Base-by-base conservation (phyloP, 2,329 filamentous ascomycete species). In the Arthrobotrys pseudoclavata region DNA sequence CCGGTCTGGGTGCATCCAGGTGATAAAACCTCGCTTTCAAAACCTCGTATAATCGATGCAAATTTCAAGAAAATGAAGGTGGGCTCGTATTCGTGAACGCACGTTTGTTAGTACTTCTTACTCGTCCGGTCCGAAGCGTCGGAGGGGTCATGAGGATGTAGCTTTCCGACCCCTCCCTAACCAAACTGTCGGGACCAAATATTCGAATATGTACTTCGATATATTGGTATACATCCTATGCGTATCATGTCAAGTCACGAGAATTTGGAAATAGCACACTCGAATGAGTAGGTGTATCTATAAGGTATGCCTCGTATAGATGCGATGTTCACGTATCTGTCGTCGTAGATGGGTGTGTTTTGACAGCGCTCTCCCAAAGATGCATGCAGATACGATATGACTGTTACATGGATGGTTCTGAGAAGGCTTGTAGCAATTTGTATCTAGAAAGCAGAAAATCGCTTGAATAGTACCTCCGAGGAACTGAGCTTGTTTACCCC, bases 71-170 rank as follows among this genome's bases (percentile, higher is more conserved):
- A 22, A 18, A 53, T 37, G 18, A 60, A 42, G 53, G 53, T 60
- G 53, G 42, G 53, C 53, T 60, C 53, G 53, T 60, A 60, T 60
- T 60, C 53, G 53, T 60, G 53, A 60, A 60, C n/a, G 12, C 20
- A 15, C 12, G n/a, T 55, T 40, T 40, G 12, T 13, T 7, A 24
- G 18, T 37, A 60, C 52, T 24, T 60, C 29, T 60, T 10, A 24
- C 10, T 60, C 53, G 20, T 42, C 18, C 12, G 24, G 53, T 40
- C 34, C 31, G 53, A 24, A 42, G 20, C 42, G 42, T 45, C 18
- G 42, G 53, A 22, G 18, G 31, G 31, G 34, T 60, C 53, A 60
- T 60, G 53, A 26, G 53, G 31, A 18, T 26, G 22, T 10, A 18
- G 20, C 31, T 22, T 40, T 10, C n/a, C 12, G 18, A 24, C 53